Evolutionary conservation across 1,284 basidiomycete genomes (phyloP), one percentile per base, ranked within the genome.

Genomic region (Xerocomus cyaneibrunnescens): DNA sequence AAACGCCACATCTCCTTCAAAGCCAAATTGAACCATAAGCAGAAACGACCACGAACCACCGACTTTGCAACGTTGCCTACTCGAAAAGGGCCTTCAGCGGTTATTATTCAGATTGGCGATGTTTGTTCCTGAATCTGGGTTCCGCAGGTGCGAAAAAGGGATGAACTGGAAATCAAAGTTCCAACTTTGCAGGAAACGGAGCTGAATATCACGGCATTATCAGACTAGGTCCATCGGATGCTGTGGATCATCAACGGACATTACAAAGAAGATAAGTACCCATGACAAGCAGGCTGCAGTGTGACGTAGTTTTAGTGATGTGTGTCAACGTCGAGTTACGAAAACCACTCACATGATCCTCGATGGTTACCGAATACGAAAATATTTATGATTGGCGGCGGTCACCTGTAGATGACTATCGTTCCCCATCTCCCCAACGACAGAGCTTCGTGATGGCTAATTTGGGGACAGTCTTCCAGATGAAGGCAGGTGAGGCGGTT

Each of bases 401-500:
- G 47, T 70, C 58, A 70, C 28, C 43, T 51, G 30, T 57, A 62
- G 50, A 57, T 67, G 19, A 73, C 68, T 25, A 69, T 59, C 23
- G 60, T 57, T 28, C 70, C 72, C 59, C 67, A 61, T 51, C 67
- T 65, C 49, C 66, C 68, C 50, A 81, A 54, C 25, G 66, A 64
- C 14, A 67, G 36, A 3, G 72, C 73, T 39, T 76, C 70, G 36
- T 69, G 68, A 53, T 67, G 52, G 34, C 60, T 58, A 46, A 78
- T 69, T 51, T 66, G 57, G 4, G 68, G 63, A 23, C 66, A 70
- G 38, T 71, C 61, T 38, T 71, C 68, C 21, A 79, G 60, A 42
- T 75, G 70, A 27, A 79, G 53, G 47, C 72, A 76, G 44, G 63
- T 58, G 43, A 78, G 72, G 42, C 62, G 62, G 19, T 66, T 71